These are phyloP conservation scores for Nyssa sinensis DNA, from an alignment of 148 eudicot genomes.

Conservation along the genomic window DNA sequence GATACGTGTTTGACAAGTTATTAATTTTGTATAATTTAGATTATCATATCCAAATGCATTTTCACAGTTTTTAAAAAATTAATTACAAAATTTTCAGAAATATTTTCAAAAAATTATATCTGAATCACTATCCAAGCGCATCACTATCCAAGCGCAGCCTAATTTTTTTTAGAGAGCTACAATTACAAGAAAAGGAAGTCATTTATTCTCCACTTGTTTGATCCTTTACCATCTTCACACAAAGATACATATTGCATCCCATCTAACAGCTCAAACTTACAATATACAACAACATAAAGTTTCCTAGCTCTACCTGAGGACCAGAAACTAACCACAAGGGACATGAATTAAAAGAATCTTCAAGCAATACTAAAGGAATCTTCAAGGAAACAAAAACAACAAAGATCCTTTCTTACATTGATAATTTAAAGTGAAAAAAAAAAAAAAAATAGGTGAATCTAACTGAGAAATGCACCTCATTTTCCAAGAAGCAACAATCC, in stretches of 20 bases:
- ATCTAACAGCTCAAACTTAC: background rate
- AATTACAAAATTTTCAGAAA: too few relatives aligned
- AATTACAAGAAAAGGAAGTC: conserved; percentile 3
- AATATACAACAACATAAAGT: background rate
- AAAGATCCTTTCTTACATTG: background rate
- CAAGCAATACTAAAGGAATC: background rate
- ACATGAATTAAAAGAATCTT: background rate
- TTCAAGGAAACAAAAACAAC: too few relatives aligned
- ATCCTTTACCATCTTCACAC: background rate
- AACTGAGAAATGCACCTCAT: too few relatives aligned
- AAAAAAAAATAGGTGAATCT: background rate
- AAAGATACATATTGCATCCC: background rate
- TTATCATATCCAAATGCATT: too few relatives aligned
- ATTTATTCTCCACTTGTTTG: background rate
- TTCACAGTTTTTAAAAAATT: too few relatives aligned
- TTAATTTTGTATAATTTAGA: too few relatives aligned
- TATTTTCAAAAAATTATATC: too few relatives aligned
- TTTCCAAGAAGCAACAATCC: conserved; percentile 6
- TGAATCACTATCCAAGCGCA: too few relatives aligned
- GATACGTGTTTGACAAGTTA: too few relatives aligned
- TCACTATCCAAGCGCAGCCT: background rate
- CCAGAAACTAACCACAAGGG: conserved; percentile 1
- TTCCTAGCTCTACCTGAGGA: background rate
- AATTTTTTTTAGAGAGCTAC: background rate
- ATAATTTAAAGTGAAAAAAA: background rate